Conservation (phyloP, 2,329 filamentous ascomycete genomes). For the Penicillium freii region DNA sequence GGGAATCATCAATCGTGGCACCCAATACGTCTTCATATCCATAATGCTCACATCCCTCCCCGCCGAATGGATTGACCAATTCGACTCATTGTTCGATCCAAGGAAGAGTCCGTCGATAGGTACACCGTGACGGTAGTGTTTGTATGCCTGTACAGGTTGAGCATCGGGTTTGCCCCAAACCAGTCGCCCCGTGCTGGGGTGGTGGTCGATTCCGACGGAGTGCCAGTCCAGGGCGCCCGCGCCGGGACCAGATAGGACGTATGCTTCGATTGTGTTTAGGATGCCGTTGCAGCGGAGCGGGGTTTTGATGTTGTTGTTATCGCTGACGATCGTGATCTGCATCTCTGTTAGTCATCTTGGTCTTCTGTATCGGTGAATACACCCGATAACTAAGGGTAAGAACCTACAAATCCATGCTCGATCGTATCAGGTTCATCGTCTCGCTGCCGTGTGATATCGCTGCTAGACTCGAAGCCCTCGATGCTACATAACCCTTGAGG, state of each 20-base stretch:
- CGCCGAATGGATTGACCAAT: constrained; percentile 9
- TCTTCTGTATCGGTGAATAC: too few species aligned
- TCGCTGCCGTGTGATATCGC: constrained; percentile 9
- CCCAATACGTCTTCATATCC: constrained; percentile 12
- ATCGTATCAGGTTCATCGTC: constrained; percentile 6
- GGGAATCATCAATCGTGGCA: constrained; percentile 4
- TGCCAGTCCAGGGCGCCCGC: constrained; percentile 13
- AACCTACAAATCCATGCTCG: constrained; percentile 11
- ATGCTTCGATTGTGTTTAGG: constrained; percentile 13
- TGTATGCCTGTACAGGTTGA: constrained; percentile 8
- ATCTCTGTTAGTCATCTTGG: neutral
- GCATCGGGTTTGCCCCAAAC: constrained; percentile 10
- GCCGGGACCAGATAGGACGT: constrained; percentile 8
- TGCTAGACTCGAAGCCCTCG: constrained; percentile 11
- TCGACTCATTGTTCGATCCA: constrained; percentile 7
- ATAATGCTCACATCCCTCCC: constrained; percentile 9
- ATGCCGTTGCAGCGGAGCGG: constrained; percentile 18
- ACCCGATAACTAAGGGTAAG: too few species aligned
- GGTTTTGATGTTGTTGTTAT: neutral
- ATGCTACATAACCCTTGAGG: constrained; percentile 1
- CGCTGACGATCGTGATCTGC: constrained; percentile 12
- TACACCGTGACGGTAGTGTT: neutral
- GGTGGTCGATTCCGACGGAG: constrained; percentile 10
- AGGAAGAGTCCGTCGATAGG: constrained; percentile 2
- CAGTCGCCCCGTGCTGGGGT: constrained; percentile 9